Percentiles rank a stretch among this genome's conserved stretches.
Evolutionary conservation across 2,329 filamentous ascomycete genomes (phyloP).

Genomic region (Sordariomycetes sp.): DNA sequence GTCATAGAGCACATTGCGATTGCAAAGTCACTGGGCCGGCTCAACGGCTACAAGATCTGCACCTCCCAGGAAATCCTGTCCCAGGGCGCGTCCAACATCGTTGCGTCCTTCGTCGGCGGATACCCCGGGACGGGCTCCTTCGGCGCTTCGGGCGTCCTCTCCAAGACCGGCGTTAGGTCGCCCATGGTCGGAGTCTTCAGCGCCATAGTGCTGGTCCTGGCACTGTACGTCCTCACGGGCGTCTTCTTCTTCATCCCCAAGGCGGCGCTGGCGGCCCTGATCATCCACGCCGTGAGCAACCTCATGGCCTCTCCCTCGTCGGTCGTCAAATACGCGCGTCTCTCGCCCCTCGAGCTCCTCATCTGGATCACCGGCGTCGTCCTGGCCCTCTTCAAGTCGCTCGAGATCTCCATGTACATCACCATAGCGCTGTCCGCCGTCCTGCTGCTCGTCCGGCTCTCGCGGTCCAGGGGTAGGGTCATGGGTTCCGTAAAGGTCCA

Average conservation of each 20-base stretch:
- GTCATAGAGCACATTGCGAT: conserved; percentile 79
- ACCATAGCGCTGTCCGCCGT: conserved; percentile 31
- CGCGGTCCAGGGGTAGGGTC: conserved; percentile 35
- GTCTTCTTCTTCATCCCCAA: conserved; percentile 77
- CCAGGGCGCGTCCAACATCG: conserved; percentile 64
- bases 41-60: conserved; percentile 70
- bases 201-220: conserved; percentile 62
- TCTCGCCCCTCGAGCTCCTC: conserved; percentile 61
- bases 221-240: conserved; percentile 65
- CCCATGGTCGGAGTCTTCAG: conserved; percentile 72
- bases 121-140: conserved; percentile 36
- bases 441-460: conserved; percentile 32
- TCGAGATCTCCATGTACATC: conserved; percentile 39
- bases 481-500: conserved; percentile 23
- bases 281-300: conserved; percentile 75
- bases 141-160: conserved; percentile 68
- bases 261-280: conserved; percentile 60
- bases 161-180: conserved; percentile 72
- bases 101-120: conserved; percentile 62
- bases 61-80: conserved; percentile 73
- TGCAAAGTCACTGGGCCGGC: conserved; percentile 69
- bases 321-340: conserved; percentile 68
- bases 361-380: conserved; percentile 69
- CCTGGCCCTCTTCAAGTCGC: conserved; percentile 35
- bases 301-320: conserved; percentile 63